phyloP scores from a whole-genome alignment of 495 filamentous ascomycete genomes.

The Hypoxylon perforatum region DNA sequence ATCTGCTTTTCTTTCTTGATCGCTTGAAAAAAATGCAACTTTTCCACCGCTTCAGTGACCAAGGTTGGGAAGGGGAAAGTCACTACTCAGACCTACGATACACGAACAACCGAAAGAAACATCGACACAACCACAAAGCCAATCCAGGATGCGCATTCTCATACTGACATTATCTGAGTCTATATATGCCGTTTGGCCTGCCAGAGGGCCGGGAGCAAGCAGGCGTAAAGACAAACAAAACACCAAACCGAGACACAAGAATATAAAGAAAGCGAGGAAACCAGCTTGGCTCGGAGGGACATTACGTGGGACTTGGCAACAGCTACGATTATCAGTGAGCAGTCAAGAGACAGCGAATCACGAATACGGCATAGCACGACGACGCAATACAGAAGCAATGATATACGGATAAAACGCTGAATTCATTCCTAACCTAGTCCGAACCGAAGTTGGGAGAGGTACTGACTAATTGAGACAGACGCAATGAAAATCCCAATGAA shows the following conservation, averaged over 20 bases:
- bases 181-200: neutral
- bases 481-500: conserved; percentile 22
- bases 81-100: too few species aligned
- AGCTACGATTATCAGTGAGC: neutral
- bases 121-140: too few species aligned
- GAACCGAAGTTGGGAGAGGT: neutral
- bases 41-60: too few species aligned
- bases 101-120: too few species aligned
- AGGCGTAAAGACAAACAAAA: neutral
- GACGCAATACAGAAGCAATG: neutral
- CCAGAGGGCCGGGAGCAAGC: neutral
- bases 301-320: neutral
- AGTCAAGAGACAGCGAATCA: neutral
- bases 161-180: neutral
- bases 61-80: too few species aligned
- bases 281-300: neutral
- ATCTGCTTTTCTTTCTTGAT: too few species aligned
- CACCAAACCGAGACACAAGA: neutral
- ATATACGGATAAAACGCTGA: neutral
- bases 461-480: conserved; percentile 1
- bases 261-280: neutral
- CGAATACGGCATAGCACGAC: neutral
- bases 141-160: too few species aligned
- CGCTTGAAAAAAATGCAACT: too few species aligned
- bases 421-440: neutral